Percentiles rank a stretch among this genome's conserved stretches.
Conservation (phyloP, 768 basidiomycete genomes). For the Cantharellus anzutake region DNA sequence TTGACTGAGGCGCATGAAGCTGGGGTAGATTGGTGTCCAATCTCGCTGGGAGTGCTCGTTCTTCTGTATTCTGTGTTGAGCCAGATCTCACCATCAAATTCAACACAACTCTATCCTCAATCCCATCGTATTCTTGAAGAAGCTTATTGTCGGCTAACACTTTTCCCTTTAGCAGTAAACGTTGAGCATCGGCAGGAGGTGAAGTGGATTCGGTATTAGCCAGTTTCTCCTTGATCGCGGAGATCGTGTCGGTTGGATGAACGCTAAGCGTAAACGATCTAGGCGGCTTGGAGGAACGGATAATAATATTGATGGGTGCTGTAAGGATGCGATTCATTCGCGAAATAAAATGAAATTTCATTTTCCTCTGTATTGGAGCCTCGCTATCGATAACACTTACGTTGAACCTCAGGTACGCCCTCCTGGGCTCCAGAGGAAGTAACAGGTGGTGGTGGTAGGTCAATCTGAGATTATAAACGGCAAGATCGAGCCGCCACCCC, state of each 20-base stretch:
- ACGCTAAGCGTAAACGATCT: constrained; percentile 49
- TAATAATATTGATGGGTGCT: constrained; percentile 43
- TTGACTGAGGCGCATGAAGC: not conserved
- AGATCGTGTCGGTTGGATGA: constrained; percentile 66
- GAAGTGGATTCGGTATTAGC: constrained; percentile 36
- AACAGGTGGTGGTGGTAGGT: constrained; percentile 37
- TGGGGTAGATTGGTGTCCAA: not conserved
- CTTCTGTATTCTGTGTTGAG: constrained; percentile 5
- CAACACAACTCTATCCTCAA: constrained; percentile 50
- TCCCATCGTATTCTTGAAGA: constrained; percentile 62
- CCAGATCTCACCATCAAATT: constrained; percentile 46
- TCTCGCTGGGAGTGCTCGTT: not conserved
- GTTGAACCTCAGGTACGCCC: not conserved
- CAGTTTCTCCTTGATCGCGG: constrained; percentile 59
- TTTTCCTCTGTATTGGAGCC: not conserved
- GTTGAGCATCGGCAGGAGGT: constrained; percentile 62
- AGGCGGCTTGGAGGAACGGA: constrained; percentile 87
- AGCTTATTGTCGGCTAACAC: constrained; percentile 77
- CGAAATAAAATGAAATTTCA: not conserved
- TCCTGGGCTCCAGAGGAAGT: not conserved
- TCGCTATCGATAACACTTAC: not conserved
- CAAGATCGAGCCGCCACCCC: not conserved
- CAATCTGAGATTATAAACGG: constrained; percentile 23
- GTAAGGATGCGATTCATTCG: constrained; percentile 1
- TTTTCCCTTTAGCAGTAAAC: constrained; percentile 87